These are phyloP conservation scores for Triangularia setosa DNA, from an alignment of 2,329 filamentous ascomycete species.

Conservation along the genomic window DNA sequence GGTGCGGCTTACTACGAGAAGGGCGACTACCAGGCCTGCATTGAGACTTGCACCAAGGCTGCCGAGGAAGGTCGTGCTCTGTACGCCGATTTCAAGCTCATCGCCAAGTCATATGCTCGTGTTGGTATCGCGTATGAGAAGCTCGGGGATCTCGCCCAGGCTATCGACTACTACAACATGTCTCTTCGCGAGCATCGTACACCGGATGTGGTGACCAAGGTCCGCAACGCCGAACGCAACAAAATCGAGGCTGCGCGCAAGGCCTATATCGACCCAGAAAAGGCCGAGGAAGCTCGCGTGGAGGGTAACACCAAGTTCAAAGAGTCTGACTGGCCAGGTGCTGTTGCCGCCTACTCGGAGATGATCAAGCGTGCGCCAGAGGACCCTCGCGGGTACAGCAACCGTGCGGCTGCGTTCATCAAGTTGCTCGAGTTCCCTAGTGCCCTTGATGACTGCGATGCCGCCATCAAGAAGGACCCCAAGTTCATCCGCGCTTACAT, in stretches of 20 bases:
- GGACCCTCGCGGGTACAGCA: conserved; percentile 92
- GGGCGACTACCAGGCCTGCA: conserved; percentile 83
- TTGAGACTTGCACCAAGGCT: conserved; percentile 83
- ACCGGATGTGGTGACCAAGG: conserved; percentile 87
- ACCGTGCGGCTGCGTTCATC: conserved; percentile 93
- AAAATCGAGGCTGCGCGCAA: conserved; percentile 72
- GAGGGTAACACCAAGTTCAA: conserved; percentile 97
- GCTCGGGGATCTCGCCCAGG: conserved; percentile 70
- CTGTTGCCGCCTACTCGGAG: conserved; percentile 89
- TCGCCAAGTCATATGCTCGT: conserved; percentile 96
- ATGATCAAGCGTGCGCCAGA: conserved; percentile 95
- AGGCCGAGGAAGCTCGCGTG: conserved; percentile 93
- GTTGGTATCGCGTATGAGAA: conserved; percentile 95
- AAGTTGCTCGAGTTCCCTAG: conserved; percentile 95
- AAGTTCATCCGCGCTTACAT: conserved; percentile 95
- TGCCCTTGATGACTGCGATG: conserved; percentile 87
- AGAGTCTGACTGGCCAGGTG: conserved; percentile 89
- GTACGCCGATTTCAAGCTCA: conserved; percentile 95
- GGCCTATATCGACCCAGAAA: conserved; percentile 82
- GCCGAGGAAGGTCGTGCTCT: conserved; percentile 85
- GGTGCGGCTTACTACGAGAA: conserved; percentile 95
- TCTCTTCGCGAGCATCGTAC: conserved; percentile 96
- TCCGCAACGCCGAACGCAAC: conserved; percentile 82
- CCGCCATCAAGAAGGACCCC: conserved; percentile 84
- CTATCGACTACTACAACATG: conserved; percentile 86